Conservation (phyloP, 306 rosid genomes). For the Casuarina glauca region DNA sequence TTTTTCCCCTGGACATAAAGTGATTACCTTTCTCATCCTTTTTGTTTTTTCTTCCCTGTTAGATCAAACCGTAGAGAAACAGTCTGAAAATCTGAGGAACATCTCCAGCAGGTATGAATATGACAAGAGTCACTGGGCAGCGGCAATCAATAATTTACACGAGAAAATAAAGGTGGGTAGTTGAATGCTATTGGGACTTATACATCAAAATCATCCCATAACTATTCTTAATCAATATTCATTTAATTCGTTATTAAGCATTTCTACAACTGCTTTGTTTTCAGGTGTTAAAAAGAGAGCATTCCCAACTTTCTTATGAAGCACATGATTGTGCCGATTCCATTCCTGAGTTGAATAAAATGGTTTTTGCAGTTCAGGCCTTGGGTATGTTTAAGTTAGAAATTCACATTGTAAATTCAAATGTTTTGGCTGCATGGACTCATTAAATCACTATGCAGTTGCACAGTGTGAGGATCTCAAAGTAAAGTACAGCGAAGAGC, state of each 20-base stretch:
- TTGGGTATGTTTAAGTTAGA: constrained; percentile 56
- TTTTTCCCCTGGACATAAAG: background rate
- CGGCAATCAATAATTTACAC: constrained; percentile 53
- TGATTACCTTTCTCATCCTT: constrained; percentile 17
- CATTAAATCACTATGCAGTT: constrained; percentile 47
- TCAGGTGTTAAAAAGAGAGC: constrained; percentile 77
- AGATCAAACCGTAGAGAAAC: constrained; percentile 80
- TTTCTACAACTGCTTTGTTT: constrained; percentile 28
- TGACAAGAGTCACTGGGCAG: constrained; percentile 67
- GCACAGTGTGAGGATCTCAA: constrained; percentile 87
- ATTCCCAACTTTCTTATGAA: constrained; percentile 59
- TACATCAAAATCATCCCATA: constrained; percentile 13
- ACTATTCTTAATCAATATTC: constrained; percentile 6
- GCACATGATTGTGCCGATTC: constrained; percentile 84
- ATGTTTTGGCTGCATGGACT: constrained; percentile 23
- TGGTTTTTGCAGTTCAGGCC: constrained; percentile 78
- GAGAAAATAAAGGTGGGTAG: constrained; percentile 57
- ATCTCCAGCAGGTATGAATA: constrained; percentile 58
- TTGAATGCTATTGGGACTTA: constrained; percentile 7
- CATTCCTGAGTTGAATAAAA: constrained; percentile 76
- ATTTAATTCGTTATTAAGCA: background rate
- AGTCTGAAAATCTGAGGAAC: constrained; percentile 59
- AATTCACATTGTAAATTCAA: constrained; percentile 16
- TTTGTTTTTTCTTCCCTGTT: constrained; percentile 27
- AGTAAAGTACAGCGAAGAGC: constrained; percentile 76